Evolutionary conservation across 371 early-diverging fungal species (phyloP), one percentile per base, ranked within the genome.

Genomic region (Capillidium rhysosporum): DNA sequence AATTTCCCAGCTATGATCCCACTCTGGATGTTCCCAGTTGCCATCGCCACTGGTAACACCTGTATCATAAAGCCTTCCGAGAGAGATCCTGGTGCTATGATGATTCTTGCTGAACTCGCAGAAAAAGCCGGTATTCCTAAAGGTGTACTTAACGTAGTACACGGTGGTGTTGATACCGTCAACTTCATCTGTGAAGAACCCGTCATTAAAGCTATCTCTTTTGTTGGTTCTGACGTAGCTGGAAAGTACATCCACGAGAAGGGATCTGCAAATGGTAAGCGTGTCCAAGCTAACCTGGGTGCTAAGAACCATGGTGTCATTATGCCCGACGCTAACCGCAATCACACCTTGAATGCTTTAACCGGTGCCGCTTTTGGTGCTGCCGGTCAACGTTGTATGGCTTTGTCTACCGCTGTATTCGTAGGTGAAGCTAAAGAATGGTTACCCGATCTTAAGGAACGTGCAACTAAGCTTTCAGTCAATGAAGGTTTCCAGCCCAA

Each of bases 231-330:
- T 48, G 92, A 93, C 65, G 70, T 68, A 46, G 95, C 92, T 30
- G 89, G 88, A 46, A 71, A 72, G 60, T 79, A 91, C 69, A 94
- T 96, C 46, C 84, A 89, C 63, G 77, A 76, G 23, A 84, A 92
- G 52, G 89, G 90, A 10, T 83, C 82, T 53, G 73, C 70, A 57
- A 84, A 89, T 59, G 95, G 95, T 63, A 94, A 96, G 72, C 83
- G 97, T 56, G 94, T 92, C 40, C 93, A 93, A 63, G 88, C 93
- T 46, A 93, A 93, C 69, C 64, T 91, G 64, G 95, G 92, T 20
- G 94, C 97, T 62, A 96, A 94, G 79, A 96, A 96, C 75, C 97
- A 96, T 63, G 93, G 92, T 52, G 86, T 96, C 23, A 74, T 94
- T 39, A 65, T 94, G 69, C 86, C 92, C 18, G 97, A 96, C 60